These are phyloP conservation scores for Colletotrichum salicis DNA, from an alignment of 2,329 filamentous ascomycete genomes.

Conservation along the genomic window DNA sequence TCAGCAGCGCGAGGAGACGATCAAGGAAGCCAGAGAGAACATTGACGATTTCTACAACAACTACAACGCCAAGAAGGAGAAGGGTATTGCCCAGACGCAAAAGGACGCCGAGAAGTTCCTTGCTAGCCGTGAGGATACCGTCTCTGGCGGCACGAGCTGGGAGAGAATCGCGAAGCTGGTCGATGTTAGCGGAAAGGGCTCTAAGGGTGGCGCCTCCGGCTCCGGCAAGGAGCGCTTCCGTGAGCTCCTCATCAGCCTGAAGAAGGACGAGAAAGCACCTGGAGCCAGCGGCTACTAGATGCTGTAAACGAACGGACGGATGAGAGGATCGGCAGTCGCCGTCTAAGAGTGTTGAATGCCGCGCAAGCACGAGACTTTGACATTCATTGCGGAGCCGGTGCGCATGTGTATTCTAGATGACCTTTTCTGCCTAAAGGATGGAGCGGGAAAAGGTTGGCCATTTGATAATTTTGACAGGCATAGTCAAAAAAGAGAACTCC, in stretches of 20 bases:
- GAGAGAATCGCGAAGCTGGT: conserved; percentile 97
- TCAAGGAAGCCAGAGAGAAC: conserved; percentile 90
- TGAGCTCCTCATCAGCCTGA: conserved; percentile 85
- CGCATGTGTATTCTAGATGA: conserved; percentile 30
- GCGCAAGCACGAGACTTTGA: background rate
- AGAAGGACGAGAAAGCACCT: conserved; percentile 90
- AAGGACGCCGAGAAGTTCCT: conserved; percentile 95
- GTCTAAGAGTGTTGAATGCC: background rate
- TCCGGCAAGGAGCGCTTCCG: conserved; percentile 97
- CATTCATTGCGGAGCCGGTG: background rate
- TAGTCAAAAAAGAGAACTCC: conserved; percentile 18
- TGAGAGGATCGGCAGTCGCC: background rate
- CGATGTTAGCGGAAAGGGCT: conserved; percentile 94
- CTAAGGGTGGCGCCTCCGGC: conserved; percentile 85
- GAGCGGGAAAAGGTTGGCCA: conserved; percentile 14
- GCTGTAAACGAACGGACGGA: background rate
- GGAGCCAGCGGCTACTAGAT: conserved; percentile 71
- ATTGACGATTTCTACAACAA: conserved; percentile 99
- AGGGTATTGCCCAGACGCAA: conserved; percentile 86
- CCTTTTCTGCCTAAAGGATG: conserved; percentile 13
- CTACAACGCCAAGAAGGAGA: conserved; percentile 98
- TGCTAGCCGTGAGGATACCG: conserved; percentile 87
- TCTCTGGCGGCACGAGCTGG: conserved; percentile 96
- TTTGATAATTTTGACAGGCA: conserved; percentile 20
- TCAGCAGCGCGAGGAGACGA: conserved; percentile 83